Evolutionary conservation across 805 yeast genomes (phyloP).

Genomic region (Monosporozyma servazzii): DNA sequence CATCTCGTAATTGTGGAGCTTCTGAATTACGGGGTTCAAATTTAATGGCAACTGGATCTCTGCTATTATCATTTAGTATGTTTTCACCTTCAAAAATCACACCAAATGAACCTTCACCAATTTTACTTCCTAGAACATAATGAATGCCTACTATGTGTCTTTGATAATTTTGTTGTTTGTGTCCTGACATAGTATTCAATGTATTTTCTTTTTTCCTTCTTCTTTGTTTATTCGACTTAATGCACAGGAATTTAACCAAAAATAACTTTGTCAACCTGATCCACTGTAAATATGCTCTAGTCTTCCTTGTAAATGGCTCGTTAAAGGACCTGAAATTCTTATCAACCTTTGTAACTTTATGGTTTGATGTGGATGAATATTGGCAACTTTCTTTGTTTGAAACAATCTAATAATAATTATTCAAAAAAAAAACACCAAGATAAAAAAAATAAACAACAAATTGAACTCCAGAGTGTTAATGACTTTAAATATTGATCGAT

Average conservation of each 20-base stretch:
- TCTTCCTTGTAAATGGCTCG: not conserved
- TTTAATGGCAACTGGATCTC: constrained; percentile 90
- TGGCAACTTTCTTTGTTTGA: not conserved
- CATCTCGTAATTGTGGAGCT: constrained; percentile 95
- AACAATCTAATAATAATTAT: too few species aligned
- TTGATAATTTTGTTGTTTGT: not conserved
- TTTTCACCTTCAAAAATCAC: constrained; percentile 94
- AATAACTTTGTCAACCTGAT: not conserved
- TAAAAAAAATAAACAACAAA: too few species aligned
- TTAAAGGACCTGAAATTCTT: too few species aligned
- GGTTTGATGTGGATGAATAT: not conserved
- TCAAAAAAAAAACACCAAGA: not conserved
- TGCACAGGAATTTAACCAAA: not conserved
- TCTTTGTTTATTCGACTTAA: not conserved
- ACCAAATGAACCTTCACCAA: constrained; percentile 98
- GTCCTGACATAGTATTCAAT: not conserved
- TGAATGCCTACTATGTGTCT: constrained; percentile 70
- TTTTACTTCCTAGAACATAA: constrained; percentile 92
- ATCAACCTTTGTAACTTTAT: not conserved
- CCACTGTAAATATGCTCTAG: not conserved
- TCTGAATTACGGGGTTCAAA: constrained; percentile 95
- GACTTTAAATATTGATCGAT: too few species aligned
- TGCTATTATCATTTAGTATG: constrained; percentile 50
- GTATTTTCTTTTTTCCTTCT: too few species aligned
- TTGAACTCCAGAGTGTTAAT: too few species aligned